phyloP scores from a whole-genome alignment of 495 filamentous ascomycete species.

The Talaromyces trachyspermus region DNA sequence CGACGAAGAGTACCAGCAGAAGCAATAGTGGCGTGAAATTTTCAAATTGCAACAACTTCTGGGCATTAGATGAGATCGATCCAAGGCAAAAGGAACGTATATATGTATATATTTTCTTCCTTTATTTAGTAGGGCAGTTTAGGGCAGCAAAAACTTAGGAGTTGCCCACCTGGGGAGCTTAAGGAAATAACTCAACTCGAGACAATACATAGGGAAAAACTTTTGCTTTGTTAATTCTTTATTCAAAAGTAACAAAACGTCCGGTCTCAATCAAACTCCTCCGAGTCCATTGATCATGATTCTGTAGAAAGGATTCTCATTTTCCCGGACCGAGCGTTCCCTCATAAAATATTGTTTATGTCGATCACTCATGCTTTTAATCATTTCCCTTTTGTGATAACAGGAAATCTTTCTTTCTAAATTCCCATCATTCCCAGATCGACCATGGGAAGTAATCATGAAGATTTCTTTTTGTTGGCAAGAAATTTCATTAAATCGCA shows the following conservation, averaged over 20 bases:
- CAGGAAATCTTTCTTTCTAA: not conserved
- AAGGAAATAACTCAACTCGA: no score
- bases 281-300: not conserved
- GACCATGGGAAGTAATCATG: conserved; percentile 2
- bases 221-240: not conserved
- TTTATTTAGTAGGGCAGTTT: no score
- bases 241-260: not conserved
- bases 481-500: no score
- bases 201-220: no score
- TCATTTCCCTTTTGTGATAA: no score
- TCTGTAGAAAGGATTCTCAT: not conserved
- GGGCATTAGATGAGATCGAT: no score
- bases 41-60: no score
- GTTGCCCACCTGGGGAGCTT: no score
- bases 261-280: not conserved
- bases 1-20: not conserved
- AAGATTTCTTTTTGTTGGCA: not conserved
- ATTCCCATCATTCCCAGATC: conserved; percentile 4
- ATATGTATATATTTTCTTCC: no score
- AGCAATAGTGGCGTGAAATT: not conserved
- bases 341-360: conserved; percentile 1
- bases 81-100: no score
- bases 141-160: no score
- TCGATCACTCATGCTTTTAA: conserved; percentile 8
- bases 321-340: conserved; percentile 4